Evolutionary conservation across 2,329 filamentous ascomycete genomes (phyloP).

Genomic region (Rhynchosporium secalis): DNA sequence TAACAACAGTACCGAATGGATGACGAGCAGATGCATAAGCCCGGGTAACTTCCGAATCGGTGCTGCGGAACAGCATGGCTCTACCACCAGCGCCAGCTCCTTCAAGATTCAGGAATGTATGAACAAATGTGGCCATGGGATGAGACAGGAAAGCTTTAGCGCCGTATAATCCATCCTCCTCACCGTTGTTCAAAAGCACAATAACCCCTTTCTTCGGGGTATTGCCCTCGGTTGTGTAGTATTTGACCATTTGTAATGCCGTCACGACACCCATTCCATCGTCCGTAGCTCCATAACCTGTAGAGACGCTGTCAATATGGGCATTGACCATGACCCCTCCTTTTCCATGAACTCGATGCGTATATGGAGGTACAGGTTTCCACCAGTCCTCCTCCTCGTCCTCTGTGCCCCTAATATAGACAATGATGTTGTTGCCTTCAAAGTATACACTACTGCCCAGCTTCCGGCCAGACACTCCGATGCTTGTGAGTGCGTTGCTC

Average conservation of each 20-base stretch:
- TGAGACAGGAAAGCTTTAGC: slow-evolving; percentile 82
- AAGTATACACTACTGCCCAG: slow-evolving; percentile 68
- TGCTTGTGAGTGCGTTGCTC: slow-evolving; percentile 51
- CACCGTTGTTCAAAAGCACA: slow-evolving; percentile 88
- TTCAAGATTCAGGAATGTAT: slow-evolving; percentile 92
- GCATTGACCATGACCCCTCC: slow-evolving; percentile 90
- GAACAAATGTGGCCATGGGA: slow-evolving; percentile 75
- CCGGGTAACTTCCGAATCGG: slow-evolving; percentile 80
- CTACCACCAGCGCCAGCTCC: slow-evolving; percentile 90
- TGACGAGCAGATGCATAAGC: slow-evolving; percentile 71
- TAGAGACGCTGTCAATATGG: slow-evolving; percentile 87
- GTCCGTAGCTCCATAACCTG: slow-evolving; percentile 90
- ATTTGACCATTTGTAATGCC: slow-evolving; percentile 79
- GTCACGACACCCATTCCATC: slow-evolving; percentile 90
- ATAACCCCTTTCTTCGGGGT: slow-evolving; percentile 80
- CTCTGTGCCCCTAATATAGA: slow-evolving; percentile 82
- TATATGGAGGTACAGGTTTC: slow-evolving; percentile 46
- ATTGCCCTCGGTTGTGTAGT: slow-evolving; percentile 73
- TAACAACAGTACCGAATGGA: slow-evolving; percentile 82
- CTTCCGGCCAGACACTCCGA: slow-evolving; percentile 38
- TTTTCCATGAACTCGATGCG: slow-evolving; percentile 53
- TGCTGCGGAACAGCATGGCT: slow-evolving; percentile 83
- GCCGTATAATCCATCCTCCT: slow-evolving; percentile 90
- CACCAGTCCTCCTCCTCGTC: slow-evolving; percentile 76
- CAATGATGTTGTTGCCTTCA: slow-evolving; percentile 87